phyloP scores from a whole-genome alignment of 1,284 basidiomycete species.

The Rhodotorula sp. region DNA sequence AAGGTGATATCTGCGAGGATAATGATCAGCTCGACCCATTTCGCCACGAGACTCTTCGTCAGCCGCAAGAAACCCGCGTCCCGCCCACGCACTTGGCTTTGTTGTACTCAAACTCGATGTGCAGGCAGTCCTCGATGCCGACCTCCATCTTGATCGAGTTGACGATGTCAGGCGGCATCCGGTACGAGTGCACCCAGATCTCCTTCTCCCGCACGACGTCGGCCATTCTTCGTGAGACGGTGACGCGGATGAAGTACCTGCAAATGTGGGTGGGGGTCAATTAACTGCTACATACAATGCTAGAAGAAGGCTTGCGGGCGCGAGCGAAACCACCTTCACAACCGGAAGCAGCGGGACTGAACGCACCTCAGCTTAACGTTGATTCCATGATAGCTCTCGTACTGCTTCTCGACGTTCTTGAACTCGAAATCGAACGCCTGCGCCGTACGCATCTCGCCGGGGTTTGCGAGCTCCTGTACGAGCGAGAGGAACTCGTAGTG shows the following conservation, averaged over 20 bases:
- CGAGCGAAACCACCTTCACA: too few relatives aligned
- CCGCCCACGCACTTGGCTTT: slow-evolving; percentile 79
- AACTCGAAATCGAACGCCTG: slow-evolving; percentile 95
- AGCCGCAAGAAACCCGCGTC: too few relatives aligned
- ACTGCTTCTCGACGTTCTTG: slow-evolving; percentile 99
- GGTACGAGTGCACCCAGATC: slow-evolving; percentile 96
- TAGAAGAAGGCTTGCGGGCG: too few relatives aligned
- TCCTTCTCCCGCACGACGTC: slow-evolving; percentile 91
- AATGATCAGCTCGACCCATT: too few relatives aligned
- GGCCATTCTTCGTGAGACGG: slow-evolving; percentile 83
- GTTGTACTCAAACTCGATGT: slow-evolving; percentile 99
- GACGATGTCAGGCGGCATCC: slow-evolving; percentile 96
- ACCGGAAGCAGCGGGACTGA: too few relatives aligned
- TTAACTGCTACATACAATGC: background rate
- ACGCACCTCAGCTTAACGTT: slow-evolving; percentile 91
- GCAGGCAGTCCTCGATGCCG: slow-evolving; percentile 96
- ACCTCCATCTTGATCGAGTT: slow-evolving; percentile 99
- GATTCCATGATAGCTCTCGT: slow-evolving; percentile 95
- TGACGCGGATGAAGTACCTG: slow-evolving; percentile 92
- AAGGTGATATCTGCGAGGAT: slow-evolving; percentile 74
- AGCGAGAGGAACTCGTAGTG: slow-evolving; percentile 97
- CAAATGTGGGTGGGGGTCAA: background rate
- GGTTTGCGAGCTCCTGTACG: slow-evolving; percentile 88
- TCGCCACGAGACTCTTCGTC: too few relatives aligned
- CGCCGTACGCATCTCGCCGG: slow-evolving; percentile 90